Evolutionary conservation across 225 moss, liverwort and hornwort species (phyloP).

Genomic region (Bryoerythrophyllum caledonicum): DNA sequence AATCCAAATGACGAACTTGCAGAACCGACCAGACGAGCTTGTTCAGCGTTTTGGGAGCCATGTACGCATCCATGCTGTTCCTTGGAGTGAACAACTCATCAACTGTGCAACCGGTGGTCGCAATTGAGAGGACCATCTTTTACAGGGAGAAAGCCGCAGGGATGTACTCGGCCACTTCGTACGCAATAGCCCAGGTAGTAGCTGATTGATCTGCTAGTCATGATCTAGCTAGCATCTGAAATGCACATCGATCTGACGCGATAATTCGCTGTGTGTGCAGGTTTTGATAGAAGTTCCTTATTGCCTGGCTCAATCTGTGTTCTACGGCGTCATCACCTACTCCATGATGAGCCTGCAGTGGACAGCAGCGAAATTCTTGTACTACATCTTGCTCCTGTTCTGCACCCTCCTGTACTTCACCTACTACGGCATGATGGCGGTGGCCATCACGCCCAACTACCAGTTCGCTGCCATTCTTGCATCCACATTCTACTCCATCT

Average conservation of each 20-base stretch:
- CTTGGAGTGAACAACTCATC: slow-evolving; percentile 57
- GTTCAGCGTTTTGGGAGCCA: slow-evolving; percentile 50
- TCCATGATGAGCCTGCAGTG: slow-evolving; percentile 52
- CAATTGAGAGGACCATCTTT: slow-evolving; percentile 52
- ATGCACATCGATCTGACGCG: not conserved
- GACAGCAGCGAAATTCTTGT: slow-evolving; percentile 45
- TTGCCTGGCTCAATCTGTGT: slow-evolving; percentile 31
- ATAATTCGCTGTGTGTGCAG: slow-evolving; percentile 29
- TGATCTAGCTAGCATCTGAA: not conserved
- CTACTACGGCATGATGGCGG: slow-evolving; percentile 65
- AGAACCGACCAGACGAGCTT: slow-evolving; percentile 40
- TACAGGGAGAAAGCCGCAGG: slow-evolving; percentile 55
- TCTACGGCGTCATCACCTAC: slow-evolving; percentile 42
- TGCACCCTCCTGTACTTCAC: slow-evolving; percentile 50
- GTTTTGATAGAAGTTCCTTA: slow-evolving; percentile 52
- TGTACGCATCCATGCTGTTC: slow-evolving; percentile 57
- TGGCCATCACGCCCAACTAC: slow-evolving; percentile 53
- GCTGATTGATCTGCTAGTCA: not conserved
- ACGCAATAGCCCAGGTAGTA: slow-evolving; percentile 53
- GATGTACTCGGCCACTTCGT: slow-evolving; percentile 58
- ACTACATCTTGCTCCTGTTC: slow-evolving; percentile 40
- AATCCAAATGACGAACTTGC: not conserved
- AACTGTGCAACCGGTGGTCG: slow-evolving; percentile 57
- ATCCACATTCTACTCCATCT: slow-evolving; percentile 54
- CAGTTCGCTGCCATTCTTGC: slow-evolving; percentile 47